phyloP scores from a whole-genome alignment of 108 stramenopile species.

The Stephanodiscus triporus region DNA sequence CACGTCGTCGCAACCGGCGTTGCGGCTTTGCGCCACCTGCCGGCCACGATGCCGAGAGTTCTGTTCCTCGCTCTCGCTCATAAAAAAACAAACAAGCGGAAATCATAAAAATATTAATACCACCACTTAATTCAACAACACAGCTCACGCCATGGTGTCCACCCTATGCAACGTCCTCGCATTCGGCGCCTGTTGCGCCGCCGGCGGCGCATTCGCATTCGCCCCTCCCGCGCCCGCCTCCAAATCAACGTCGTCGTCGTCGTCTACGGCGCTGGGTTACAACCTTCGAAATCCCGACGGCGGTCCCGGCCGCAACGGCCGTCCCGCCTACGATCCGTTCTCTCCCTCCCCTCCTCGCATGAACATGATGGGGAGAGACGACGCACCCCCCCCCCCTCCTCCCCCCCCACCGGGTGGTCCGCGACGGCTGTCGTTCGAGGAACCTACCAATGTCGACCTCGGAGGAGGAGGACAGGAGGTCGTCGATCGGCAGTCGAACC shows the following conservation, averaged over 20 bases:
- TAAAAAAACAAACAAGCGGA: too few relatives aligned
- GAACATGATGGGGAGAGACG: background rate
- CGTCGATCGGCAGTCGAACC: constrained; percentile 25
- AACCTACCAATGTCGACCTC: constrained; percentile 32
- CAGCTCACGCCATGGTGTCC: constrained; percentile 1
- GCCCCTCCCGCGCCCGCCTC: background rate
- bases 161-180: constrained; percentile 15
- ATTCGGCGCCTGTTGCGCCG: constrained; percentile 21
- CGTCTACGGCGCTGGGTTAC: background rate
- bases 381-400: background rate
- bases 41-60: too few relatives aligned
- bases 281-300: background rate
- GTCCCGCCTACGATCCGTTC: constrained; percentile 19
- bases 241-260: constrained; percentile 9
- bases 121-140: too few relatives aligned
- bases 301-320: background rate
- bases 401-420: too few relatives aligned
- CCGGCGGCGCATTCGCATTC: constrained; percentile 9
- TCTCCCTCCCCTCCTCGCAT: background rate
- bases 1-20: too few relatives aligned
- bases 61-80: too few relatives aligned
- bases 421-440: constrained; percentile 9
- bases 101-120: too few relatives aligned
- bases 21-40: too few relatives aligned
- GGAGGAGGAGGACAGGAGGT: constrained; percentile 6